phyloP scores from a whole-genome alignment of 2,329 filamentous ascomycete genomes.

The Penicillium sp. region DNA sequence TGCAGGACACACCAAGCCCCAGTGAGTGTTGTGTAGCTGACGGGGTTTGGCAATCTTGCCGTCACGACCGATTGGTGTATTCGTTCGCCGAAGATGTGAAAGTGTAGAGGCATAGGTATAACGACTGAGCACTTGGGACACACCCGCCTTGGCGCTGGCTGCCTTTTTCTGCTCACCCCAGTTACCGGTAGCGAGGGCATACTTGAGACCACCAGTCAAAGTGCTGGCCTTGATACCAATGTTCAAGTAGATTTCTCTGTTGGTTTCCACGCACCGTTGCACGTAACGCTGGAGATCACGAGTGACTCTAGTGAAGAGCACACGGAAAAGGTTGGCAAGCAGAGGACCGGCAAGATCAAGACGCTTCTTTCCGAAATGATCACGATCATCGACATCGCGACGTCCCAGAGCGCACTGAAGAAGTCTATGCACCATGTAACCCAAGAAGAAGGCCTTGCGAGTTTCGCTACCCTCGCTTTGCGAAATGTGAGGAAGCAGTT shows the following conservation, averaged over 20 bases:
- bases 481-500: slow-evolving; percentile 94
- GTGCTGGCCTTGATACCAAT: slow-evolving; percentile 90
- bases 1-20: slow-evolving; percentile 95
- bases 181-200: slow-evolving; percentile 95
- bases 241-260: slow-evolving; percentile 86
- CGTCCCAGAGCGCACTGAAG: slow-evolving; percentile 91
- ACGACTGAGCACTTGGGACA: slow-evolving; percentile 96
- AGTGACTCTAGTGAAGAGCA: slow-evolving; percentile 87
- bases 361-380: slow-evolving; percentile 99
- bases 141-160: slow-evolving; percentile 90
- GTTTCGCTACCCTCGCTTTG: slow-evolving; percentile 95
- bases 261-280: slow-evolving; percentile 87
- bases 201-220: slow-evolving; percentile 91
- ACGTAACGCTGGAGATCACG: slow-evolving; percentile 90
- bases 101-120: slow-evolving; percentile 97
- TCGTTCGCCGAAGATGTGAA: slow-evolving; percentile 95
- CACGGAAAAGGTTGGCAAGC: slow-evolving; percentile 93
- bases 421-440: slow-evolving; percentile 98
- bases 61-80: slow-evolving; percentile 96
- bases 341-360: slow-evolving; percentile 93
- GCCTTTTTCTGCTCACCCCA: slow-evolving; percentile 99
- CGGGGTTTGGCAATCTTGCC: slow-evolving; percentile 98
- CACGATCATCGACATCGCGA: slow-evolving; percentile 92
- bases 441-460: slow-evolving; percentile 94
- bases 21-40: slow-evolving; percentile 97